Base-by-base conservation (phyloP, 2,329 filamentous ascomycete genomes). In the Sporothrix euskadiensis region DNA sequence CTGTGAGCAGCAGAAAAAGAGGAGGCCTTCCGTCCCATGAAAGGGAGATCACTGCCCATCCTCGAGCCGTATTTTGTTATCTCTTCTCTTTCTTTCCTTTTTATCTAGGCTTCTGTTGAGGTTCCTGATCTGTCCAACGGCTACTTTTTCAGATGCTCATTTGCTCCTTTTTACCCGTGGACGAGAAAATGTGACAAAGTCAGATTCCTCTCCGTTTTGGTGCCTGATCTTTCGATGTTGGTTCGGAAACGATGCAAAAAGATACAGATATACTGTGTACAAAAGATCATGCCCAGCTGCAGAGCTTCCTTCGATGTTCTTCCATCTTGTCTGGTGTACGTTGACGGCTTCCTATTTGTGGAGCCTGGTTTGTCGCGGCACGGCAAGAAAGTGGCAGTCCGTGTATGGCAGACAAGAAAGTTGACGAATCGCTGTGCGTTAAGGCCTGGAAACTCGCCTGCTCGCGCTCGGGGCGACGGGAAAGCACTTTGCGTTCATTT, bases 401-500 rank as follows among this genome's bases (percentile, higher is more conserved):
- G 9, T 44, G 9, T 44, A 26, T 8, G 22, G 26, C 26, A 8
- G 9, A 12, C 22, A 39, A 2, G n/a, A 14, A 35, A 39, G 41
- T 7, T 16, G 44, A 32, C 63, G 22, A 49, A 47, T 32, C 10
- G 30, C 4, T 19, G 41, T 9, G 19, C 35, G 10, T 44, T 19
- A 65, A 22, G 35, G 44, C 4, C 6, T 16, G 14, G 6, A 66
- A 47, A 49, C 39, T 32, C 39, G 22, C 41, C 41, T 30, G 12
- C n/a, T 49, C 22, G 63, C 22, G 61, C 61, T 47, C 61, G n/a
- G 61, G 30, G 61, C 63, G 14, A 22, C 63, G 63, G 63, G 63
- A 47, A 16, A 10, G 26, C 44, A 49, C 47, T 68, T 26, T 52
- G 12, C 4, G 4, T 22, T 52, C 44, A 56, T 69, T 22, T 69